Evolutionary conservation across 495 filamentous ascomycete genomes (phyloP).

Genomic region (Penicillium soppii): DNA sequence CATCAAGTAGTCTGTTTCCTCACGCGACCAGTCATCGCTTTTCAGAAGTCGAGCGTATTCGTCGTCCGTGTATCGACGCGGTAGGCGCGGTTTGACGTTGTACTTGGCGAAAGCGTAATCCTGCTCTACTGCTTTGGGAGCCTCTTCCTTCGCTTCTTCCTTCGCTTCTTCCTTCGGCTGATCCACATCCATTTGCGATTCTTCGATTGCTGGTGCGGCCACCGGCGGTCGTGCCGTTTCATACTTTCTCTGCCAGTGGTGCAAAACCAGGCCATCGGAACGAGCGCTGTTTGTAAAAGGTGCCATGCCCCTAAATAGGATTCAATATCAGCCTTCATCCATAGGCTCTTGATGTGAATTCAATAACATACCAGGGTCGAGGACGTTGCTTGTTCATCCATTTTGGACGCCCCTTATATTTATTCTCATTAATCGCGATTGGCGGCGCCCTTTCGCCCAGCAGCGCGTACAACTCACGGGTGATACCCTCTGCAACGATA

Average conservation of each 20-base stretch:
- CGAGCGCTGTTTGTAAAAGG: constrained; percentile 62
- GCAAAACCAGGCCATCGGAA: constrained; percentile 54
- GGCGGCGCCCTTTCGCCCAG: constrained; percentile 68
- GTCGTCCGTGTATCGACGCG: constrained; percentile 73
- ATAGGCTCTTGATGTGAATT: background rate
- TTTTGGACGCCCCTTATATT: constrained; percentile 64
- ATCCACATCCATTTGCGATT: constrained; percentile 43
- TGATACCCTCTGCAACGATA: constrained; percentile 66
- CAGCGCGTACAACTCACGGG: constrained; percentile 63
- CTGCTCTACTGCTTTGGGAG: constrained; percentile 24
- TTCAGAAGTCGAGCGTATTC: constrained; percentile 77
- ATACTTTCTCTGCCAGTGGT: constrained; percentile 62
- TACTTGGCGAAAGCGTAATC: constrained; percentile 69
- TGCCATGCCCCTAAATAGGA: constrained; percentile 44
- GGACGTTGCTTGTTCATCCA: constrained; percentile 54
- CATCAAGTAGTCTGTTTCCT: constrained; percentile 91
- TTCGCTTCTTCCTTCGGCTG: constrained; percentile 25
- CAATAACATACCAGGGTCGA: constrained; percentile 50
- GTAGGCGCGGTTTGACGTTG: constrained; percentile 72
- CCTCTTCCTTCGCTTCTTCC: constrained; percentile 43
- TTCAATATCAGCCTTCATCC: background rate
- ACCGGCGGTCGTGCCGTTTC: constrained; percentile 37
- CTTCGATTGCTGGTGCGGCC: constrained; percentile 28
- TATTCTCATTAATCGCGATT: constrained; percentile 64
- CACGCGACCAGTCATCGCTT: constrained; percentile 77